phyloP scores from a whole-genome alignment of 768 basidiomycete species.

The Galerina marginata region DNA sequence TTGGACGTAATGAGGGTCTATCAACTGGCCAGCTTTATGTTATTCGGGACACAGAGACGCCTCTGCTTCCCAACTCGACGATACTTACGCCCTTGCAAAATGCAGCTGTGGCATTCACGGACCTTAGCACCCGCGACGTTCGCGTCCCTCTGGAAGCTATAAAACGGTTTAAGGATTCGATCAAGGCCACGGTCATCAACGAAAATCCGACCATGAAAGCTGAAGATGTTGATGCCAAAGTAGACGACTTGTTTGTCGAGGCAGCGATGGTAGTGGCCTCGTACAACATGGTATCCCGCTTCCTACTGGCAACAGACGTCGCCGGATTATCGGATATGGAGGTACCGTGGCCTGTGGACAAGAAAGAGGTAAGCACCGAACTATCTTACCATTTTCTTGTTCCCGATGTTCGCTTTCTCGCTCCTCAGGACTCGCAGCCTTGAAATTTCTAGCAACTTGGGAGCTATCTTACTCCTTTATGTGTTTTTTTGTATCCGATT shows the following conservation, averaged over 20 bases:
- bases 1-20: slow-evolving; percentile 56
- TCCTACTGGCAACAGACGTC: slow-evolving; percentile 65
- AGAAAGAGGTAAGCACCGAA: slow-evolving; percentile 41
- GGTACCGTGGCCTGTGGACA: slow-evolving; percentile 57
- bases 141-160: slow-evolving; percentile 48
- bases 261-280: slow-evolving; percentile 54
- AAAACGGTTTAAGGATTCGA: slow-evolving; percentile 42
- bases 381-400: not conserved
- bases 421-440: not conserved
- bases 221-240: slow-evolving; percentile 30
- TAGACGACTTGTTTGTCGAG: slow-evolving; percentile 58
- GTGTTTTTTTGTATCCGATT: not conserved
- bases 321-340: slow-evolving; percentile 52
- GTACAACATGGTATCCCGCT: slow-evolving; percentile 77
- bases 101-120: slow-evolving; percentile 61
- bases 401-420: not conserved
- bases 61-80: slow-evolving; percentile 42
- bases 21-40: slow-evolving; percentile 57
- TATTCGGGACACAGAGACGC: slow-evolving; percentile 54
- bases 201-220: slow-evolving; percentile 18
- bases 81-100: slow-evolving; percentile 53
- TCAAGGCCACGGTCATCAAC: slow-evolving; percentile 31
- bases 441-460: not conserved
- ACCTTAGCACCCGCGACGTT: slow-evolving; percentile 58
- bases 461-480: not conserved